phyloP scores from a whole-genome alignment of 805 yeast species.

The Ogataea salicorniae region DNA sequence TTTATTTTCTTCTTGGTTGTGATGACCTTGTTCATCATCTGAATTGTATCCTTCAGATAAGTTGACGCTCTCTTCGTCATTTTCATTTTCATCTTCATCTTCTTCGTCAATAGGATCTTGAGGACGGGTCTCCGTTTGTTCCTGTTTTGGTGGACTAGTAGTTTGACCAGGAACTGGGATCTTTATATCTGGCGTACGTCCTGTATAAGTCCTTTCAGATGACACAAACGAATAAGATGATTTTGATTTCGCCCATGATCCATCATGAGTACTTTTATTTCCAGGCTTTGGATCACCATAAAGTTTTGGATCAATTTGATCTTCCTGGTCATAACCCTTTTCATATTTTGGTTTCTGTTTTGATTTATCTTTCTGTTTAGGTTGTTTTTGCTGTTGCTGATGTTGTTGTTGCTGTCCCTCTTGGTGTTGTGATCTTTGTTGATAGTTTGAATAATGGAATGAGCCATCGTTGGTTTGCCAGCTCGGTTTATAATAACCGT shows the following conservation, averaged over 20 bases:
- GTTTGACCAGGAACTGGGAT: not conserved
- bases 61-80: not conserved
- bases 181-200: conserved; percentile 17
- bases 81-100: not conserved
- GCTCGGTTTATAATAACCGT: not conserved
- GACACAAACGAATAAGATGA: conserved; percentile 25
- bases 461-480: conserved; percentile 7
- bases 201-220: conserved; percentile 24
- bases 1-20: no score
- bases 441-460: conserved; percentile 5
- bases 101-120: not conserved
- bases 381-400: not conserved
- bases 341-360: not conserved
- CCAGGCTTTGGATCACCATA: conserved; percentile 14
- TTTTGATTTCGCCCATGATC: conserved; percentile 21
- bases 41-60: not conserved
- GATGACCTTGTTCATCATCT: not conserved
- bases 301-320: not conserved
- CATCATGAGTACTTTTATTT: conserved; percentile 21
- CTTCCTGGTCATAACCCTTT: conserved; percentile 3
- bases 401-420: not conserved
- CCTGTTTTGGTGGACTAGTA: not conserved
- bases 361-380: not conserved
- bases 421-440: not conserved
- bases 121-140: not conserved